Evolutionary conservation across 1,139 yeast species (phyloP).

Genomic region (Kodamaea arcana): DNA sequence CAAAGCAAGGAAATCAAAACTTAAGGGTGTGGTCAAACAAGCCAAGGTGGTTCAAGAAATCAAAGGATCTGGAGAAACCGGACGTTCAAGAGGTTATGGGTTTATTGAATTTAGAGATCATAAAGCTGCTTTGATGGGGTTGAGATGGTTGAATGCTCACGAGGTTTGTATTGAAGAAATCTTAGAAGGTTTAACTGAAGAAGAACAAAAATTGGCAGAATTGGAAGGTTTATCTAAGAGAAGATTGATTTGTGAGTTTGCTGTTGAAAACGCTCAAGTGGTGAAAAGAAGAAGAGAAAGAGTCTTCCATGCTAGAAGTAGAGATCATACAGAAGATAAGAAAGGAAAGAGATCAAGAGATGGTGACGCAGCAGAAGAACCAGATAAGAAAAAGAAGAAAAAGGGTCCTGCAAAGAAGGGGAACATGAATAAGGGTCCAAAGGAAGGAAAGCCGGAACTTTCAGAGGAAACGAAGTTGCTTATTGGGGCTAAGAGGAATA

Average conservation of each 20-base stretch:
- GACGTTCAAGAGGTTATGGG: conserved; percentile 96
- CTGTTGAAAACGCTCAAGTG: conserved; percentile 91
- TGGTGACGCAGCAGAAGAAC: conserved; percentile 16
- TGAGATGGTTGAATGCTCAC: conserved; percentile 96
- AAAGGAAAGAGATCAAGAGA: conserved; percentile 15
- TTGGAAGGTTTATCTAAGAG: conserved; percentile 58
- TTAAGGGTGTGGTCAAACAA: conserved; percentile 87
- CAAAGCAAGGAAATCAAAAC: conserved; percentile 59
- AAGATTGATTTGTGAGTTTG: conserved; percentile 89
- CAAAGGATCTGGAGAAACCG: conserved; percentile 80
- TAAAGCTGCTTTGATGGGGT: conserved; percentile 89
- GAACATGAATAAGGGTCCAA: conserved; percentile 43
- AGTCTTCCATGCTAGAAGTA: conserved; percentile 44
- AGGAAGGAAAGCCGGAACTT: conserved; percentile 19
- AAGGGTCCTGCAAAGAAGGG: conserved; percentile 32
- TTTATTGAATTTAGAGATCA: conserved; percentile 89
- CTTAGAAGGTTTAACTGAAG: conserved; percentile 66
- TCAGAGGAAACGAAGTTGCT: conserved; percentile 56
- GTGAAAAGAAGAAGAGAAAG: conserved; percentile 84
- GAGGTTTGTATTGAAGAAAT: conserved; percentile 71
- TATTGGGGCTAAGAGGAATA: conserved; percentile 67
- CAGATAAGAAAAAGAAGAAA: conserved; percentile 19
- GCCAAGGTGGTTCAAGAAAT: conserved; percentile 91
- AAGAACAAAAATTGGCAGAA: conserved; percentile 54
- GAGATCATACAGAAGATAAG: conserved; percentile 13